Base-by-base conservation (phyloP, 2,329 filamentous ascomycete species). In the Fusarium pseudoanthophilum region DNA sequence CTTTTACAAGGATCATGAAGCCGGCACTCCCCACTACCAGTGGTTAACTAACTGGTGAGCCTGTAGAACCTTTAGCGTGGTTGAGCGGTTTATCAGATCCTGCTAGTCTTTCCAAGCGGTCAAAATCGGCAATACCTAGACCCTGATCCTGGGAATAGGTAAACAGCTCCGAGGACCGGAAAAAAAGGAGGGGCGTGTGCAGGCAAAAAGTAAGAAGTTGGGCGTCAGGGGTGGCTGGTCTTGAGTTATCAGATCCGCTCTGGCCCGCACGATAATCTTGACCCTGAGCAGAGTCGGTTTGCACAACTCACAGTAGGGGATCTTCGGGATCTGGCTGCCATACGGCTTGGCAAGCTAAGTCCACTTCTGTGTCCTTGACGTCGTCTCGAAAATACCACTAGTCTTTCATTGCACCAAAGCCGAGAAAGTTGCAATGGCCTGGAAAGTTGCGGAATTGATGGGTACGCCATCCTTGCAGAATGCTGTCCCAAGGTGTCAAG, bases 211-310 rank as follows among this genome's bases (percentile, higher is more conserved):
- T 49, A 51, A 34, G 30, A 48, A 61, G 46, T 43, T 45, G 36
- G 39, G 45, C 36, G 36, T n/a, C 39, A 56, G 55, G 64, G 58
- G 57, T 64, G 60, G 51, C 51, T 46, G 53, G 58, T 46, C 45
- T 64, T 69, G 57, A 59, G 71, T 78, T 78, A 78, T 78, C 76
- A 73, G 76, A 78, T 78, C 76, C 76, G 76, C 74, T 60, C 64
- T 67, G 62, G 43, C 42, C 64, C 72, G 69, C 72, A 56, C 42
- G 51, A 62, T 30, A 61, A 67, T 70, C 51, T 68, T 56, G 28
- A 62, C 69, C 45, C 51, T 53, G 62, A 56, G 32, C 36, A 45
- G 39, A 63, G 62, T 64, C 71, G 58, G 69, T 71, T 71, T 58
- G 58, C 42, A 58, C 53, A 48, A 56, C 30, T 57, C 55, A 51